Evolutionary conservation across 257 asterid genomes (phyloP), one percentile per base, ranked within the genome.

Genomic region (Striga asiatica): DNA sequence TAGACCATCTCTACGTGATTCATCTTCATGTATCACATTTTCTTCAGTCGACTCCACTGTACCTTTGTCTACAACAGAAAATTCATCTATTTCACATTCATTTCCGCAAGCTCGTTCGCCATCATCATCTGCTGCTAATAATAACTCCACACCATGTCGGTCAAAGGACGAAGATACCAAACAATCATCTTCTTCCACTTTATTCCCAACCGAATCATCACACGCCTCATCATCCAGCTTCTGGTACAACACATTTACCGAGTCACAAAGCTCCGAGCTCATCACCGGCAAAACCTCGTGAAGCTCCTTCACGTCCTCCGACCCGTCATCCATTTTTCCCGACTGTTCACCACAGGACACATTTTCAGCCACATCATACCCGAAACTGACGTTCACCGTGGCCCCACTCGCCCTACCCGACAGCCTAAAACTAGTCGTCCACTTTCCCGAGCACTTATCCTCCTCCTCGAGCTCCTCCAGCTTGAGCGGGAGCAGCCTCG

Each of bases 401-500:
- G 89, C 98, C 27, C 93, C 94, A 68, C 69, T 76, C 31, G 93
- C 98, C 73, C 76, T 81, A 31, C 97, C 97, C 2, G 95, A 78
- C 66, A 92, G 71, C 65, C 74, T 71, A 72, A 77, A 92, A 79
- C 97, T 92, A 62, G 98, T 92, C 16, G 94, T 77, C 98, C 98
- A 92, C 64, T 71, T 92, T 50, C 98, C 97, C 0, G 82, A 73
- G 73, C 89, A 74, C 69, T 78, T 88, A 79, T 87, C 93, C 6
- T 22, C 7, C 56, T 87, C 97, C 56, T 80, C 94, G 54, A 92
- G 60, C 58, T 92, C 98, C 74, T 92, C 98, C 62, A 88, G 48
- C 6, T 94, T 82, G 55, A 92, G 66, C 46, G 98, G 98, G 71
- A 92, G 97, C 73, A 92, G 66, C 74, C 98, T 82, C 8, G 97